Percentiles rank a stretch among this genome's conserved stretches.
Evolutionary conservation across 768 basidiomycete species (phyloP).

Genomic region (Phaeotremella skinneri): DNA sequence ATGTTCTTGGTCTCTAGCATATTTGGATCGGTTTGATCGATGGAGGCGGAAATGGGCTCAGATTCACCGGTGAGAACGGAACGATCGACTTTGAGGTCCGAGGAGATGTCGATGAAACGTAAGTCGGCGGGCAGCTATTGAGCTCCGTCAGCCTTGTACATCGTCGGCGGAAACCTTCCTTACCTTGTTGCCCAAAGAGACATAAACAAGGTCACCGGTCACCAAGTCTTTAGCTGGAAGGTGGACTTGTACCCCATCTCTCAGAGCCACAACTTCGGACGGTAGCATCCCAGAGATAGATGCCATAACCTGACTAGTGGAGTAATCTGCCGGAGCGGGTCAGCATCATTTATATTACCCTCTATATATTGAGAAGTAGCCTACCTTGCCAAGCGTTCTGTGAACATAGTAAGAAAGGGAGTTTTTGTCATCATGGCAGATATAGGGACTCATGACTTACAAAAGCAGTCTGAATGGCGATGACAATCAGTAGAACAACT

Average conservation of each 20-base stretch:
- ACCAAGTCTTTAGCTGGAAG: constrained; percentile 46
- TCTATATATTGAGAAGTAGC: too few relatives aligned
- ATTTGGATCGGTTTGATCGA: constrained; percentile 59
- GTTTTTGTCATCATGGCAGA: constrained; percentile 35
- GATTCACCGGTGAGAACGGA: constrained; percentile 62
- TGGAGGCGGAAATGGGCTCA: constrained; percentile 46
- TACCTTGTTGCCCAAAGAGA: constrained; percentile 35
- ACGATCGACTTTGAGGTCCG: constrained; percentile 64
- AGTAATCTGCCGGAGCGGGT: constrained; percentile 53
- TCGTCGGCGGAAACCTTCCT: neutral
- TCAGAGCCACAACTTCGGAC: constrained; percentile 45
- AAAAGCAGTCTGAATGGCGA: constrained; percentile 41
- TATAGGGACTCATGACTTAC: constrained; percentile 18
- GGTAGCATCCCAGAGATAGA: constrained; percentile 57
- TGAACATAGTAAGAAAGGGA: constrained; percentile 55
- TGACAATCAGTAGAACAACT: constrained; percentile 58
- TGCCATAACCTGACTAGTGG: constrained; percentile 61
- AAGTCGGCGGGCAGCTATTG: constrained; percentile 52
- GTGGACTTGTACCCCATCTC: constrained; percentile 39
- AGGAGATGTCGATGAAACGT: constrained; percentile 56
- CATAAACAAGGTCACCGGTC: constrained; percentile 44
- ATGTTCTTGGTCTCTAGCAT: constrained; percentile 59
- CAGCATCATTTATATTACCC: neutral
- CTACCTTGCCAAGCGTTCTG: constrained; percentile 55
- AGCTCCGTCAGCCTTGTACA: constrained; percentile 15